phyloP scores from a whole-genome alignment of 306 rosid genomes.

The Dryas drummondii region DNA sequence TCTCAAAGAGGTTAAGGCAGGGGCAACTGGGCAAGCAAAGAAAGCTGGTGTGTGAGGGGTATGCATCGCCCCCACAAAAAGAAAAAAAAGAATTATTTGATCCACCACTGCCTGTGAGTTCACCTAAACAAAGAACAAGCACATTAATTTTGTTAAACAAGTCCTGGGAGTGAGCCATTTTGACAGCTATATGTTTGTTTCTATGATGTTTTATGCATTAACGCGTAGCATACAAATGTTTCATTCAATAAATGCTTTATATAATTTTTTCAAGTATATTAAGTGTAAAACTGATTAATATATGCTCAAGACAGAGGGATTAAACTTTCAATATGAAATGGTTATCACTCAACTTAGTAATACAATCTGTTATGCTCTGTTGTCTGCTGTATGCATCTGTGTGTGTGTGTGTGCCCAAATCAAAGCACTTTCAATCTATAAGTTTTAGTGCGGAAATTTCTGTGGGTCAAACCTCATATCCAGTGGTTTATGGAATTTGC shows the following conservation, averaged over 20 bases:
- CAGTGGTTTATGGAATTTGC: slow-evolving; percentile 37
- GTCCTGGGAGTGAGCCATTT: background rate
- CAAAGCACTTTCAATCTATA: background rate
- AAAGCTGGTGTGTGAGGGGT: no score
- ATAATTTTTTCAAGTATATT: background rate
- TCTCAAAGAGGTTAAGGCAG: no score
- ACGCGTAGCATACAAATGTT: background rate
- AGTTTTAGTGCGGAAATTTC: background rate
- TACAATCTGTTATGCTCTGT: background rate
- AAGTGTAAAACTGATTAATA: background rate
- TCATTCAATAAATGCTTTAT: background rate
- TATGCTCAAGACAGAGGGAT: background rate
- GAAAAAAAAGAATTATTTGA: no score
- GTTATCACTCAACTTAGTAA: background rate
- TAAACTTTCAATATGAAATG: background rate
- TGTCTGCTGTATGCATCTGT: background rate
- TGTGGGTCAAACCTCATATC: slow-evolving; percentile 8
- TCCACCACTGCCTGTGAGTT: background rate
- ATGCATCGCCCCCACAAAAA: no score
- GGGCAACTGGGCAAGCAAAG: no score
- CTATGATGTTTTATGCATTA: background rate
- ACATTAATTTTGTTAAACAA: background rate
- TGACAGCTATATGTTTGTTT: background rate
- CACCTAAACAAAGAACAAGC: background rate
- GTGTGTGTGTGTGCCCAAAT: background rate